These are phyloP conservation scores for Roridomyces roridus DNA, from an alignment of 768 basidiomycete genomes.

Conservation along the genomic window DNA sequence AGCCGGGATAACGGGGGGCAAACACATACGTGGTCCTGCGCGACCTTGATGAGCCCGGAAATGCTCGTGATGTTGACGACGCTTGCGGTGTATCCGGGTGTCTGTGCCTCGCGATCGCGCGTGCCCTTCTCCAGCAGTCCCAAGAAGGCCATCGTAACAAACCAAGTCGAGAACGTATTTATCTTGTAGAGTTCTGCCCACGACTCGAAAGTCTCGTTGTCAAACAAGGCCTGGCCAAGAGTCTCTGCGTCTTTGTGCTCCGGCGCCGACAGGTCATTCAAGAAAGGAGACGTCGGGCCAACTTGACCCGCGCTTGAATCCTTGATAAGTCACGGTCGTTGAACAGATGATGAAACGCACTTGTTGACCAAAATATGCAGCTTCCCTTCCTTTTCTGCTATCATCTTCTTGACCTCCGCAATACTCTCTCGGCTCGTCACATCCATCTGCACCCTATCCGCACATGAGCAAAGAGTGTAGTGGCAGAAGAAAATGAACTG, in stretches of 20 bases:
- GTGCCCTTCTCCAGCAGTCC: conserved; percentile 78
- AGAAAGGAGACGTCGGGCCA: conserved; percentile 67
- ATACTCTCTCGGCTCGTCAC: conserved; percentile 76
- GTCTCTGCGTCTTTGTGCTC: conserved; percentile 69
- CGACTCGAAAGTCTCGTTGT: conserved; percentile 64
- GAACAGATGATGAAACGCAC: conserved; percentile 43
- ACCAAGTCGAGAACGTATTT: conserved; percentile 81
- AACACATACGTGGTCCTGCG: conserved; percentile 76
- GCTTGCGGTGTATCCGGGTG: conserved; percentile 57
- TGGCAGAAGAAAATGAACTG: conserved; percentile 17
- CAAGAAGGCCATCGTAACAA: conserved; percentile 77
- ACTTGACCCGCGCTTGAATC: conserved; percentile 70
- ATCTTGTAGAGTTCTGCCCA: conserved; percentile 70
- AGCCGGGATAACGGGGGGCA: background rate
- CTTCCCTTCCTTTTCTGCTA: conserved; percentile 68
- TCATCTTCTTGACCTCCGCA: conserved; percentile 52
- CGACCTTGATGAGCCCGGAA: conserved; percentile 71
- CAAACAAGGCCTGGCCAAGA: conserved; percentile 72
- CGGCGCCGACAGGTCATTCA: conserved; percentile 60
- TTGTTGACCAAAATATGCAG: conserved; percentile 86
- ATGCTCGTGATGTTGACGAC: conserved; percentile 84
- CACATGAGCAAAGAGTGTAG: background rate
- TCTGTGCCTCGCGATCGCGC: conserved; percentile 59
- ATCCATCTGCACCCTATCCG: conserved; percentile 68
- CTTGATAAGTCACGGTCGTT: background rate